Conservation (phyloP, 768 basidiomycete species). For the Amanita fuliginea region DNA sequence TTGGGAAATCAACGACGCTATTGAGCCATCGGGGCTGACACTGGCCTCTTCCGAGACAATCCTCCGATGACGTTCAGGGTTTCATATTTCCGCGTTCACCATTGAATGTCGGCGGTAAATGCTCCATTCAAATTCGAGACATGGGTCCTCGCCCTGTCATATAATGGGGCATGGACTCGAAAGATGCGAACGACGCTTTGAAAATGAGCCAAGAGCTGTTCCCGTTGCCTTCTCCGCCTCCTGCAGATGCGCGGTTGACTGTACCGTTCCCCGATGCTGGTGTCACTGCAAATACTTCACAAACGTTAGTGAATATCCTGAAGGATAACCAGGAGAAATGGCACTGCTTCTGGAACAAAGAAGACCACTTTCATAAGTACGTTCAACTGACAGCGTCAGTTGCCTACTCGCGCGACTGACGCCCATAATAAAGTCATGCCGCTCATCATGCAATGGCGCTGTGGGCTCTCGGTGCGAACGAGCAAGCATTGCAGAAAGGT, state of each 20-base stretch:
- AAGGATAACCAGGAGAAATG: conserved; percentile 36
- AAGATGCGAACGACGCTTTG: not conserved
- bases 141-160: not conserved
- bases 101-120: too few relatives aligned
- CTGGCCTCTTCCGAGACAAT: too few relatives aligned
- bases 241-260: not conserved
- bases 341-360: conserved; percentile 37
- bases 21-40: too few relatives aligned
- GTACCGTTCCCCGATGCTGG: conserved; percentile 13
- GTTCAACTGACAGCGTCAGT: too few relatives aligned
- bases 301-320: conserved; percentile 19
- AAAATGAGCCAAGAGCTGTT: not conserved
- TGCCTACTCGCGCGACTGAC: not conserved
- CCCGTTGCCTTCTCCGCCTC: not conserved
- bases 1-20: too few relatives aligned
- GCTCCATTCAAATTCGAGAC: not conserved
- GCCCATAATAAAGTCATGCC: conserved; percentile 12
- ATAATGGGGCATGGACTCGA: not conserved
- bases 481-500: conserved; percentile 23
- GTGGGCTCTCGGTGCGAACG: conserved; percentile 19
- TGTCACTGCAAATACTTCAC: conserved; percentile 15
- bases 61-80: too few relatives aligned
- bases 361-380: conserved; percentile 40
- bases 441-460: conserved; percentile 16
- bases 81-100: too few relatives aligned